Evolutionary conservation across 345 rosid species (phyloP).

Genomic region (Salix brachista): DNA sequence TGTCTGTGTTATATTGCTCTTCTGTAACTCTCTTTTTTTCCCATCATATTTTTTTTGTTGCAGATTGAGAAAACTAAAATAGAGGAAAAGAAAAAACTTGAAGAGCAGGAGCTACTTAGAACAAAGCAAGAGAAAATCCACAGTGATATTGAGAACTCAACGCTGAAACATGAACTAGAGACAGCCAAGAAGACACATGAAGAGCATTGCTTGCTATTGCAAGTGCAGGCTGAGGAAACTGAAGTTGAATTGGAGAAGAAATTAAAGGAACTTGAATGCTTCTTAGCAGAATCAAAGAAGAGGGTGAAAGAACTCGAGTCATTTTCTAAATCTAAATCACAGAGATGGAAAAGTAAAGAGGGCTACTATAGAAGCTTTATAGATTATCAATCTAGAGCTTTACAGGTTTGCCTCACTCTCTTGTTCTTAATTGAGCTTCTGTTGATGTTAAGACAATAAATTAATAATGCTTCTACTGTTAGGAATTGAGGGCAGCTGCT

Average conservation of each 20-base stretch:
- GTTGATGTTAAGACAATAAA: slow-evolving; percentile 4
- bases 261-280: slow-evolving; percentile 55
- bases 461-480: slow-evolving; percentile 6
- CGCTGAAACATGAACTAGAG: slow-evolving; percentile 62
- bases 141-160: slow-evolving; percentile 51
- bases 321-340: slow-evolving; percentile 54
- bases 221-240: slow-evolving; percentile 47
- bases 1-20: background rate
- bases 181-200: slow-evolving; percentile 47
- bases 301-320: slow-evolving; percentile 76
- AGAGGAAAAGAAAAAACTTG: slow-evolving; percentile 65
- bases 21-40: background rate
- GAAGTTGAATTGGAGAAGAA: slow-evolving; percentile 51
- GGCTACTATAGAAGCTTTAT: slow-evolving; percentile 49
- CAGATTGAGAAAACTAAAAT: slow-evolving; percentile 66
- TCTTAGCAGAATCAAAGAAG: slow-evolving; percentile 45
- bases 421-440: slow-evolving; percentile 7
- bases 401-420: slow-evolving; percentile 51
- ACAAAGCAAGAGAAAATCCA: slow-evolving; percentile 55
- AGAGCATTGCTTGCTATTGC: slow-evolving; percentile 49
- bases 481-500: slow-evolving; percentile 68
- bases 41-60: slow-evolving; percentile 10
- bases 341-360: slow-evolving; percentile 72
- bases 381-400: slow-evolving; percentile 46
- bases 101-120: slow-evolving; percentile 51